Evolutionary conservation across 2,329 filamentous ascomycete species (phyloP).

Genomic region (Aspergillus calidoustus): DNA sequence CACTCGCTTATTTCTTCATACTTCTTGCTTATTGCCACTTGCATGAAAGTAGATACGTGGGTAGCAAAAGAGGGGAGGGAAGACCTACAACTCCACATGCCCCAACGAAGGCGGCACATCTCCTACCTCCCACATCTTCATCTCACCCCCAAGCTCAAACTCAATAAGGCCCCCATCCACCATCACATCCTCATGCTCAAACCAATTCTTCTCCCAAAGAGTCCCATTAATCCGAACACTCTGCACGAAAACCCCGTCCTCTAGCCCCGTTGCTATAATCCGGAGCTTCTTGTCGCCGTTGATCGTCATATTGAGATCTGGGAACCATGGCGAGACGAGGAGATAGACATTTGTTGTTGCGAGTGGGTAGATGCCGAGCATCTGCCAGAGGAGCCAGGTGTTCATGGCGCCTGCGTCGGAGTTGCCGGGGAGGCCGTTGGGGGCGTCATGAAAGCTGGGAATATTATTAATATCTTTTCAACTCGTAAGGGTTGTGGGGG

Average conservation of each 20-base stretch:
- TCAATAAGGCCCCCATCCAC: slow-evolving; percentile 52
- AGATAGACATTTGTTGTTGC: slow-evolving; percentile 55
- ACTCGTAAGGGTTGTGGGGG: too few relatives aligned
- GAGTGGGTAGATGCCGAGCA: slow-evolving; percentile 55
- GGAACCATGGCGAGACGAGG: slow-evolving; percentile 53
- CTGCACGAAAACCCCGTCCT: slow-evolving; percentile 57
- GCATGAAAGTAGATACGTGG: too few relatives aligned
- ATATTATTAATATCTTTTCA: neutral
- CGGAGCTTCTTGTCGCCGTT: slow-evolving; percentile 43
- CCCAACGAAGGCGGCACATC: slow-evolving; percentile 57
- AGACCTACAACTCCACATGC: slow-evolving; percentile 29
- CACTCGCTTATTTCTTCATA: neutral
- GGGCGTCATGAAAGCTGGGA: slow-evolving; percentile 56
- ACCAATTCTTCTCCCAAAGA: slow-evolving; percentile 59
- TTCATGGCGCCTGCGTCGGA: slow-evolving; percentile 65
- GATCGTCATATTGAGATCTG: slow-evolving; percentile 40
- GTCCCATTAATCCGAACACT: slow-evolving; percentile 58
- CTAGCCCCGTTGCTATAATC: slow-evolving; percentile 53
- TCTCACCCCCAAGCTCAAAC: slow-evolving; percentile 49
- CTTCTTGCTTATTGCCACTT: neutral
- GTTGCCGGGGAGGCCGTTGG: slow-evolving; percentile 68
- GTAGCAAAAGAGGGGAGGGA: too few relatives aligned
- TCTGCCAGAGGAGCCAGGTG: slow-evolving; percentile 57
- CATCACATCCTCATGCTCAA: slow-evolving; percentile 56
- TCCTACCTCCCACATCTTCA: slow-evolving; percentile 53